Base-by-base conservation (phyloP, 305 asterid genomes). In the Fraxinus sp. region DNA sequence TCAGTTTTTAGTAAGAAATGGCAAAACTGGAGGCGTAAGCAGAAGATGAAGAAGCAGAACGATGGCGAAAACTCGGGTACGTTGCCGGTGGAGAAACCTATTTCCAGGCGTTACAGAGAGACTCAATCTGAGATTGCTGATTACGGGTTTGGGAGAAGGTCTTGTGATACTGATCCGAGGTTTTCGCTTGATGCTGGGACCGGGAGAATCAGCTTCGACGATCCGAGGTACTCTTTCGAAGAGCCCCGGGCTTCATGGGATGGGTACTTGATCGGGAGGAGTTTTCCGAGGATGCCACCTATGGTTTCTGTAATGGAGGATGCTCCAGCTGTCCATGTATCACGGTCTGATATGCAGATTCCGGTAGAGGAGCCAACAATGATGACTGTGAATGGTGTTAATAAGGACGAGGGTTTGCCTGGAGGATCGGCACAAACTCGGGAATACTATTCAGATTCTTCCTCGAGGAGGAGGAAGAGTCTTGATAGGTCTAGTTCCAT, bases 231-330 rank as follows among this genome's bases (percentile, higher is more conserved):
- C 64, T 94, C 99, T 2, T 90, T 94, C 5, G 99, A 96, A 4
- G 97, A 96, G 91, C 98, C 98, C 36, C 90, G 97, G 32, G 99
- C 98, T 77, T 94, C 98, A 3, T 96, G 98, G 92, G 99, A 96
- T 80, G 99, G 97, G 7, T 72, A 93, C 79, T 78, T 96, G 85
- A 86, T 88, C 13, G 98, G 98, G 0, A 89, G 92, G 86, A 93
- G 86, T 75, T 86, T 92, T 35, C 94, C 94, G 7, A 90, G 94
- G 83, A 91, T 89, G 80, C 87, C 88, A 0, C 97, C 99, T 0
- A 95, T 94, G 98, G 92, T 93, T 39, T 94, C 99, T 33, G 91
- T 96, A 9, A 86, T 90, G 81, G 98, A 96, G 84, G 97, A 96
- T 82, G 90, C 91, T 57, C 94, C 98, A 1, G 89, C 88, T 10